Conservation (phyloP, 768 basidiomycete species). For the Lactifluus volemus region DNA sequence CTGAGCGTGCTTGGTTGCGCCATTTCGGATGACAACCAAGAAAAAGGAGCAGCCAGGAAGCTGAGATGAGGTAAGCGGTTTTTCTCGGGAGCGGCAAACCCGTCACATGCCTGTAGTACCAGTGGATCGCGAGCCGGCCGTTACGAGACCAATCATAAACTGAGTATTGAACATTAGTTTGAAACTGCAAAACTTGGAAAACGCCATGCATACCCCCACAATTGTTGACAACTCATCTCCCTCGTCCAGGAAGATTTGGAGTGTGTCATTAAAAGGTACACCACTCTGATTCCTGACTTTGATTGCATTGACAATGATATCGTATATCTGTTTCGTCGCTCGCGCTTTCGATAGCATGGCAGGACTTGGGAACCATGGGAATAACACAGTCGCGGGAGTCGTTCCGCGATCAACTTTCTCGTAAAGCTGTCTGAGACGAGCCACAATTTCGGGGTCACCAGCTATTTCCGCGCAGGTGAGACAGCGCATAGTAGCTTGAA, state of each 20-base stretch:
- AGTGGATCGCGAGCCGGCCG: conserved; percentile 74
- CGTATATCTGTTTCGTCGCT: conserved; percentile 70
- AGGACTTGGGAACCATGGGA: conserved; percentile 70
- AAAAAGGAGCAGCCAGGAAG: conserved; percentile 69
- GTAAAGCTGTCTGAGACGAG: conserved; percentile 55
- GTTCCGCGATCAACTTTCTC: conserved; percentile 62
- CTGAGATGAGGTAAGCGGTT: conserved; percentile 26
- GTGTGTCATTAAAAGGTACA: conserved; percentile 50
- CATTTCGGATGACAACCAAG: conserved; percentile 61
- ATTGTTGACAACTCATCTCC: conserved; percentile 61
- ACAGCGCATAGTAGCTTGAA: conserved; percentile 64
- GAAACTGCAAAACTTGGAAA: background rate
- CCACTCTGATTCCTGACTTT: conserved; percentile 50
- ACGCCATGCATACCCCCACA: conserved; percentile 47
- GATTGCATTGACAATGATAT: conserved; percentile 52
- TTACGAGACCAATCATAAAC: conserved; percentile 78
- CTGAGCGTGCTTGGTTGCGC: conserved; percentile 49
- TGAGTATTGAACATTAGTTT: conserved; percentile 24
- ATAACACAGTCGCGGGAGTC: conserved; percentile 60
- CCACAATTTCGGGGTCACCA: conserved; percentile 51
- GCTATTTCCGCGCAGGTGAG: conserved; percentile 63
- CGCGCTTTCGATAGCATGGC: conserved; percentile 62
- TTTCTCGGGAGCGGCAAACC: conserved; percentile 3
- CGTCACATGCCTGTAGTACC: conserved; percentile 49
- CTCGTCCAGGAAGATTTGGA: conserved; percentile 66